Evolutionary conservation across 2,329 filamentous ascomycete genomes (phyloP).

Genomic region (Tolypocladium capitatum): DNA sequence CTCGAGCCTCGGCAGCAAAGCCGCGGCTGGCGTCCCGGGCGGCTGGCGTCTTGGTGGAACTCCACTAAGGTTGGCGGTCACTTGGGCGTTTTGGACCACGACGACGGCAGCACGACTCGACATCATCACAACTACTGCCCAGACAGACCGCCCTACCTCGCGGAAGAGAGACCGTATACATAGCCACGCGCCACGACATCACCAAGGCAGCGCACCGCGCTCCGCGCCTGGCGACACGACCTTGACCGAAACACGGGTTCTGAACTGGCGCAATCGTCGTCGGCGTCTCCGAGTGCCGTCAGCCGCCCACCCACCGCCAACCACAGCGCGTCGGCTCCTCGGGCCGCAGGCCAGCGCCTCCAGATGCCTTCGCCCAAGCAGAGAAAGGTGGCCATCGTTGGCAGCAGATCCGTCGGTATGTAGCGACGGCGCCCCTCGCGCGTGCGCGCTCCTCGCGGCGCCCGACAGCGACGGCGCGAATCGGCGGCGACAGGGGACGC

Average conservation of each 20-base stretch:
- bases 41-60: neutral
- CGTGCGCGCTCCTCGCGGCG: neutral
- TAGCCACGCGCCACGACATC: neutral
- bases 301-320: neutral
- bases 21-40: neutral
- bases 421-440: constrained; percentile 3
- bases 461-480: neutral
- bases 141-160: neutral
- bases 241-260: neutral
- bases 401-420: constrained; percentile 71
- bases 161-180: neutral
- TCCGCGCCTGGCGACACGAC: neutral
- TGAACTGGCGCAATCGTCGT: neutral
- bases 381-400: constrained; percentile 90
- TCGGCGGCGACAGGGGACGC: neutral
- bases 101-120: neutral
- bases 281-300: neutral
- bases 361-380: constrained; percentile 65
- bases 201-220: neutral
- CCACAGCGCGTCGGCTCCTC: neutral
- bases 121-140: neutral
- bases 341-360: neutral
- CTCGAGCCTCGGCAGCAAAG: neutral
- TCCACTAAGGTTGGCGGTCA: neutral
- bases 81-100: too few relatives aligned